These are phyloP conservation scores for Filobasidium wieringae DNA, from an alignment of 768 basidiomycete genomes.

Conservation along the genomic window DNA sequence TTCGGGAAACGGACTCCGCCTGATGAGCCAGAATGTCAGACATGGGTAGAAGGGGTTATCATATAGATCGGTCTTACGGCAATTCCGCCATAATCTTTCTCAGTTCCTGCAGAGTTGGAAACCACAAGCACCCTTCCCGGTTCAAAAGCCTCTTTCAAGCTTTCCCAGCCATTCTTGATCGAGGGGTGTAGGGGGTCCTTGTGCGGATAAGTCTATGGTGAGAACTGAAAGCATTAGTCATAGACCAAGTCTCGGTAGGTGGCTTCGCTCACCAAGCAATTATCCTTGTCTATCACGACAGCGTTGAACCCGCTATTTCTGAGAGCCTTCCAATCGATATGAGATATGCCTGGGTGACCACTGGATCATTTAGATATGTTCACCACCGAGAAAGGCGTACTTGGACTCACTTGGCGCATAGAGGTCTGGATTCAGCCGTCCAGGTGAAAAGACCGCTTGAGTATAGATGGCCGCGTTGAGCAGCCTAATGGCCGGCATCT, in stretches of 20 bases:
- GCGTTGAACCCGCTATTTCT: constrained; percentile 67
- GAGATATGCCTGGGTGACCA: background rate
- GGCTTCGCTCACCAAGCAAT: constrained; percentile 60
- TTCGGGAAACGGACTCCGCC: constrained; percentile 74
- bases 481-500: background rate
- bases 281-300: constrained; percentile 96
- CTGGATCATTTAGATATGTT: background rate
- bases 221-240: background rate
- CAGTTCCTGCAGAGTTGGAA: constrained; percentile 83
- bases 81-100: constrained; percentile 57
- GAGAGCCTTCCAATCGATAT: constrained; percentile 41
- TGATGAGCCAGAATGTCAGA: constrained; percentile 33
- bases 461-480: constrained; percentile 28
- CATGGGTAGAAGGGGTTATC: background rate
- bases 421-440: constrained; percentile 23
- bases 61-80: constrained; percentile 47
- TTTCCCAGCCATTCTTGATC: constrained; percentile 65
- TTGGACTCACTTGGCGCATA: constrained; percentile 25
- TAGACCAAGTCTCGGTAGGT: background rate
- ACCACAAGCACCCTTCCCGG: constrained; percentile 73
- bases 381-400: background rate
- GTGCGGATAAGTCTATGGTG: constrained; percentile 62
- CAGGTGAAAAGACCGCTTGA: constrained; percentile 21
- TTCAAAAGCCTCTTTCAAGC: constrained; percentile 62
- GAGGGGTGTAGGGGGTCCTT: constrained; percentile 65